A percentile compares a stretch with the other conserved stretches of the same genome.
Conservation (phyloP, 805 yeast species). For the Hanseniaspora hatyaiensis region DNA sequence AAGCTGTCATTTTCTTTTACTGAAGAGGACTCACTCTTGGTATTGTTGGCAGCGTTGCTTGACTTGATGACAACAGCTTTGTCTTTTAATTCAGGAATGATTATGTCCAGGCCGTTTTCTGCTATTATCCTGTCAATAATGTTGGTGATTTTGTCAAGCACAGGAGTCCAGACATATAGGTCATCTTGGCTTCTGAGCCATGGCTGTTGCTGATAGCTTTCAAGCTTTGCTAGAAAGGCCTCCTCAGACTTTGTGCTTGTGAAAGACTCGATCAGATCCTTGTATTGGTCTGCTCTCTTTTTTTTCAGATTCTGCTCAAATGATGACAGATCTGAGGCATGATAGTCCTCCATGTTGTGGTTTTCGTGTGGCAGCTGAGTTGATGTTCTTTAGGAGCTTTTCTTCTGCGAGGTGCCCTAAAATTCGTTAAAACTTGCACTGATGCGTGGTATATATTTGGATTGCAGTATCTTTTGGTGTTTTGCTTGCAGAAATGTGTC, state of each 20-base stretch:
- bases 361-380: too few relatives aligned
- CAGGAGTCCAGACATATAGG: constrained; percentile 62
- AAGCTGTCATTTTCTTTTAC: constrained; percentile 28
- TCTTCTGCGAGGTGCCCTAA: too few relatives aligned
- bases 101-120: constrained; percentile 34
- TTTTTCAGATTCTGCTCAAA: constrained; percentile 27
- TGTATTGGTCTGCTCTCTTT: constrained; percentile 25
- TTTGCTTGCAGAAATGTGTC: too few relatives aligned
- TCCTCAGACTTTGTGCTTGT: constrained; percentile 28
- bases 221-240: constrained; percentile 34
- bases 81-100: constrained; percentile 20
- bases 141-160: constrained; percentile 63
- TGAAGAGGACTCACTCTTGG: constrained; percentile 24
- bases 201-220: constrained; percentile 26
- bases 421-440: too few relatives aligned
- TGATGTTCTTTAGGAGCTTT: too few relatives aligned
- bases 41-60: neutral
- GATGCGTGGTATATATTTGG: too few relatives aligned
- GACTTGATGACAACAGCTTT: neutral
- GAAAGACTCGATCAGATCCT: constrained; percentile 32
- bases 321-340: constrained; percentile 22
- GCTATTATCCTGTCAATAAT: constrained; percentile 44
- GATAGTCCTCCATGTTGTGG: constrained; percentile 1
- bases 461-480: too few relatives aligned
- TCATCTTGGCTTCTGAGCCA: constrained; percentile 63